Evolutionary conservation across 371 early-diverging fungal species (phyloP), one percentile per base, ranked within the genome.

Genomic region (Haplosporangium sp.): DNA sequence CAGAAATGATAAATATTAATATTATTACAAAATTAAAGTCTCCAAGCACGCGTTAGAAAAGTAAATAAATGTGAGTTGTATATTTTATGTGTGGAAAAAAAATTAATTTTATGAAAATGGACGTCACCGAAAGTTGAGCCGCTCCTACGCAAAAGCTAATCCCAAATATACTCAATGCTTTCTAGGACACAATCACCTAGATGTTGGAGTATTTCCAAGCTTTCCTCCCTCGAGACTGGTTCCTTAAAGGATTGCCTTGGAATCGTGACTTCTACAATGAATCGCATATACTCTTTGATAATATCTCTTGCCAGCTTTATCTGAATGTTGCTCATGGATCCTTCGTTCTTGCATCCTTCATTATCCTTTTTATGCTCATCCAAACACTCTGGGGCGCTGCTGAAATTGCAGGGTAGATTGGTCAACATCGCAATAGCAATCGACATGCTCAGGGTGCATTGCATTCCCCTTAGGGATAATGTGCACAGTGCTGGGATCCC

Each of bases 221-320:
- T 44, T 39, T 71, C 67, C 8, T 64, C 55, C 3, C 62, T 19
- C 0, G 72, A 56, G n/a, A 61, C 39, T 4, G 38, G 48, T 0
- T 35, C 19, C 1, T 7, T 9, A 5, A 13, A 4, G 44, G 4
- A 20, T 11, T 15, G 17, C 4, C 55, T 37, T 6, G 35, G 44
- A 17, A 52, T 38, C 9, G 48, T 27, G 44, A 45, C 61, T 61
- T 67, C 56, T 0, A 61, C 45, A 15, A 62, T 67, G 44, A 76
- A 76, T 20, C 48, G 57, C 7, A 76, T 64, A 15, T 76, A 76
- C 56, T 76, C 68, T 39, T 67, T 76, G 37, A 76, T 34, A n/a
- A 60, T 71, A 11, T 45, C 48, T 44, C 20, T 56, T 20, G 47
- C 72, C 34, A 71, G 37, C 15, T 47, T 55, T 34, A 60, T 20